Percentiles rank a stretch among this genome's conserved stretches.
Evolutionary conservation across 768 basidiomycete species (phyloP).

Genomic region (Galerina marginata): DNA sequence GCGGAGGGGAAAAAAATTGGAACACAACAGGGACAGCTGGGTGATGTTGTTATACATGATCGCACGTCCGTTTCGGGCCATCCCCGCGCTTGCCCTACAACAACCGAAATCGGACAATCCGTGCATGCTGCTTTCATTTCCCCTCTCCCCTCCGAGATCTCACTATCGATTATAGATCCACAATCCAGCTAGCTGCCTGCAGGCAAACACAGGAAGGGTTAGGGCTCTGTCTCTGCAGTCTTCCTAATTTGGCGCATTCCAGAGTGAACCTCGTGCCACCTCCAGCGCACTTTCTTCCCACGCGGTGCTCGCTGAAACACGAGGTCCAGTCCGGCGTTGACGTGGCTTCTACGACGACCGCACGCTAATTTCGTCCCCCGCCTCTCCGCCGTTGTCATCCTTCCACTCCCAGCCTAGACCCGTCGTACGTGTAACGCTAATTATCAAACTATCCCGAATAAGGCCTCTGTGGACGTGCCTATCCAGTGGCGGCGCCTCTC

Average conservation of each 20-base stretch:
- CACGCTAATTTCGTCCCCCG: background rate
- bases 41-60: constrained; percentile 10
- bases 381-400: background rate
- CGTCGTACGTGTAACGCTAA: too few species aligned
- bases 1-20: constrained; percentile 47
- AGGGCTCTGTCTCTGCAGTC: constrained; percentile 8
- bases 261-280: constrained; percentile 10
- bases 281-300: constrained; percentile 11
- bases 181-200: background rate
- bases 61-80: background rate
- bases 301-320: constrained; percentile 23
- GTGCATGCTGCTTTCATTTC: background rate
- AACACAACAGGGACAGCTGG: constrained; percentile 20
- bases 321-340: constrained; percentile 16
- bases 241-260: too few species aligned
- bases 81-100: background rate
- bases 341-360: constrained; percentile 1
- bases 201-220: constrained; percentile 1
- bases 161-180: background rate
- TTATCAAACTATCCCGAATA: background rate
- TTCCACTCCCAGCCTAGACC: too few species aligned
- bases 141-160: constrained; percentile 1
- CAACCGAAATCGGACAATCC: background rate
- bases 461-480: too few species aligned
- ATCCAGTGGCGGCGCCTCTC: too few species aligned